phyloP scores from a whole-genome alignment of 306 rosid genomes.

The Benincasa hispida region DNA sequence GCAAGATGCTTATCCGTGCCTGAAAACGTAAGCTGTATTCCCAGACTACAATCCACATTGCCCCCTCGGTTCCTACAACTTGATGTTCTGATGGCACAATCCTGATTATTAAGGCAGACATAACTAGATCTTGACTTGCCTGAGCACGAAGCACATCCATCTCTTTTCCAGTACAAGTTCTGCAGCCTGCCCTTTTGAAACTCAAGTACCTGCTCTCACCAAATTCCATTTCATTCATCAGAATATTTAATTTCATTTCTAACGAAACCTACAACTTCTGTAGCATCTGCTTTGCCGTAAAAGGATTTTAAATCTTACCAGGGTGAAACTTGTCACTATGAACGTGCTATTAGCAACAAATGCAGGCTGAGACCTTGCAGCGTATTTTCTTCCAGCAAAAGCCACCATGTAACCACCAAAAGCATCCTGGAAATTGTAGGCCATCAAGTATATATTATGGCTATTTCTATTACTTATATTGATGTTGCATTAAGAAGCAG shows the following conservation, averaged over 20 bases:
- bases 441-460: background rate
- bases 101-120: constrained; percentile 60
- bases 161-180: constrained; percentile 59
- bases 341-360: constrained; percentile 49
- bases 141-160: constrained; percentile 47
- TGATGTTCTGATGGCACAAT: constrained; percentile 48
- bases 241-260: background rate
- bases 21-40: constrained; percentile 53
- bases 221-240: constrained; percentile 6
- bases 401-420: constrained; percentile 70
- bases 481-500: background rate
- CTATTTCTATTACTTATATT: background rate
- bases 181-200: constrained; percentile 66
- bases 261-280: background rate
- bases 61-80: constrained; percentile 52
- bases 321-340: constrained; percentile 49
- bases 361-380: constrained; percentile 52
- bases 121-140: constrained; percentile 28
- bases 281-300: background rate
- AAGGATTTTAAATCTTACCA: constrained; percentile 25
- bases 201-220: constrained; percentile 48
- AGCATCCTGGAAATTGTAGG: constrained; percentile 24
- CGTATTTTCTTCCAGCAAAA: constrained; percentile 55
- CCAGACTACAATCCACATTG: constrained; percentile 53
- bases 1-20: constrained; percentile 62